Evolutionary conservation across 2,329 filamentous ascomycete species (phyloP), one percentile per base, ranked within the genome.

Genomic region (Coniella lustricola): DNA sequence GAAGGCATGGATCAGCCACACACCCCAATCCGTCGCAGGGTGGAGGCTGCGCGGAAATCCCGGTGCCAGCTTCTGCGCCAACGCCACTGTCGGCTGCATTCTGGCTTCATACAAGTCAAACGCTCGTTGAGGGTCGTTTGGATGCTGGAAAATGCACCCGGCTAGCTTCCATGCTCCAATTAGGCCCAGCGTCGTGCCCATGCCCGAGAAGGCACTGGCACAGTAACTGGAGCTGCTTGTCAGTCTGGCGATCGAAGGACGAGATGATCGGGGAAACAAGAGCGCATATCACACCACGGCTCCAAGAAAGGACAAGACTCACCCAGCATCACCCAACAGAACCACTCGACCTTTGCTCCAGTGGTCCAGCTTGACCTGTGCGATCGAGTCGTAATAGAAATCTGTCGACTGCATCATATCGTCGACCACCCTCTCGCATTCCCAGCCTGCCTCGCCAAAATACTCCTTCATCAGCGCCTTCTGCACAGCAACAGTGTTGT

Each of bases 81-180:
- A 54, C 14, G 63, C 59, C 4, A 74, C 65, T 1, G 43, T 33
- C 29, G 69, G 71, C 3, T 62, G 58, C 54, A 74, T 64, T 7
- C 58, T 60, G 25, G 56, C 35, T 49, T 76, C 69, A 37, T 76
- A 76, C 3, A 55, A 54, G 3, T 57, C 53, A 5, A 70, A 58
- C 2, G 62, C 70, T 5, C 57, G 57, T 1, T 51, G 18, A 10
- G 65, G 46, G 35, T 62, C 55, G 10, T 51, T 25, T 0, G 54
- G 53, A 18, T 59, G 52, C 10, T 51, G 52, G 12, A 52, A 48
- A n/a, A 75, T 60, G 40, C 71, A 70, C 2, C 74, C 72, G 1
- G 75, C 75, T 1, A 80, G 65, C 0, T 74, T 62, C 54, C 77
- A 77, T 1, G 73, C 76, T 2, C 69, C 69, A 1, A 68, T 57